Percentiles rank a stretch among this genome's conserved stretches.
Evolutionary conservation across 371 early-diverging fungal genomes (phyloP).

Genomic region (Rhizomucor miehei): DNA sequence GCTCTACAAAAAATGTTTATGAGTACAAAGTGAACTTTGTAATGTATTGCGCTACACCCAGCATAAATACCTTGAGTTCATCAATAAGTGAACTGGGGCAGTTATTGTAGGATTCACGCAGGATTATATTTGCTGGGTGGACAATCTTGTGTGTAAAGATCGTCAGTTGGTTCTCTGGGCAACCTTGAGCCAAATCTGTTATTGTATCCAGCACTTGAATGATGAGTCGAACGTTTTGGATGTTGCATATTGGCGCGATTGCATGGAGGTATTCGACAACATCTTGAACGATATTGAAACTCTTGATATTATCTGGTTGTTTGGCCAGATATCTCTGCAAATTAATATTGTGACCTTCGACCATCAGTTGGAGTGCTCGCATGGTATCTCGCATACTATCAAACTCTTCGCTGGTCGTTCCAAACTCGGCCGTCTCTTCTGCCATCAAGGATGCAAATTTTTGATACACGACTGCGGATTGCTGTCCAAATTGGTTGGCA

Average conservation of each 20-base stretch:
- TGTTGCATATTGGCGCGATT: constrained; percentile 41
- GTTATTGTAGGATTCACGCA: constrained; percentile 31
- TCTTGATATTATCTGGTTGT: constrained; percentile 58
- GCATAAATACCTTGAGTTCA: constrained; percentile 45
- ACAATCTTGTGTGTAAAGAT: constrained; percentile 56
- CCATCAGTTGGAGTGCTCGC: constrained; percentile 53
- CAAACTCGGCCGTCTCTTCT: constrained; percentile 26
- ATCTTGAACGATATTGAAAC: constrained; percentile 53
- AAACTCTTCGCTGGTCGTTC: constrained; percentile 32
- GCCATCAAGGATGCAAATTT: constrained; percentile 27
- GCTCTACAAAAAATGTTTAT: constrained; percentile 23
- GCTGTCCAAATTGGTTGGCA: constrained; percentile 3
- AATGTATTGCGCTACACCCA: too few species aligned
- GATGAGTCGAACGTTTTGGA: constrained; percentile 40
- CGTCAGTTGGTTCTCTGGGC: constrained; percentile 35
- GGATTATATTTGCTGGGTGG: constrained; percentile 47
- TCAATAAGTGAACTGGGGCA: constrained; percentile 25
- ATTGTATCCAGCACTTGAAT: constrained; percentile 59
- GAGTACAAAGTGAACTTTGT: not conserved
- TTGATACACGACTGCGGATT: constrained; percentile 17
- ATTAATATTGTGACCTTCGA: constrained; percentile 54
- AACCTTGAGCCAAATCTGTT: constrained; percentile 54
- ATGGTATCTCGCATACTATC: constrained; percentile 43
- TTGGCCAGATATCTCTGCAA: constrained; percentile 51
- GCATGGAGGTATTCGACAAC: constrained; percentile 56